Evolutionary conservation across 495 filamentous ascomycete species (phyloP).

Genomic region (Talaromyces liani): DNA sequence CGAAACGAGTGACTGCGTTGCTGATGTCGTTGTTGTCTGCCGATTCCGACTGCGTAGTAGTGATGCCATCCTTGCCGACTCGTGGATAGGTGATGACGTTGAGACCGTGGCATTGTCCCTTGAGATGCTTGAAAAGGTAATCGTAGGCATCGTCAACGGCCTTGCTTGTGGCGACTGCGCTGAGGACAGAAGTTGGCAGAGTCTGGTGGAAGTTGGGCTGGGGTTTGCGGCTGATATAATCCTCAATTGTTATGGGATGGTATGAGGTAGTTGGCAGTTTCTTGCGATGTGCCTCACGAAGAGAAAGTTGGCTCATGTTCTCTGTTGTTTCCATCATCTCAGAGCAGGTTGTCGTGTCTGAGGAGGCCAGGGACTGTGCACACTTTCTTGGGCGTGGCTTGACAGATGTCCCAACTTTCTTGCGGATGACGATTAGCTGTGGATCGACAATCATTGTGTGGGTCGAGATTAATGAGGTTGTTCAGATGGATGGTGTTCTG

Average conservation of each 20-base stretch:
- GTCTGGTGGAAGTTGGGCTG: background rate
- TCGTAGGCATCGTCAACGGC: background rate
- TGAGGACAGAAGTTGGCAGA: background rate
- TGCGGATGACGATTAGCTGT: background rate
- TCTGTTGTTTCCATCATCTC: background rate
- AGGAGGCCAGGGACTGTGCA: background rate
- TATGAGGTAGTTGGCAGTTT: background rate
- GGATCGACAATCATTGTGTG: background rate
- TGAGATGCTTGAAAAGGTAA: background rate
- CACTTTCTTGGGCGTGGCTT: background rate
- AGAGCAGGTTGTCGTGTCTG: background rate
- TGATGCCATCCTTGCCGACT: background rate
- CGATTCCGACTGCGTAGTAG: background rate
- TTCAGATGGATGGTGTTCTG: background rate
- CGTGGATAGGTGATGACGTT: background rate
- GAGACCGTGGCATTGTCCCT: background rate
- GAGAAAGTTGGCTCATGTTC: background rate
- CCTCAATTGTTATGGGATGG: background rate
- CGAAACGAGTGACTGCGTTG: background rate
- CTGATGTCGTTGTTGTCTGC: background rate
- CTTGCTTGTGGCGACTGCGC: background rate
- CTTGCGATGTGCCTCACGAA: background rate
- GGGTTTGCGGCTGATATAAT: background rate
- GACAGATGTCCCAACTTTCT: background rate
- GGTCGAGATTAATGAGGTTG: background rate